Conservation (phyloP, 306 rosid genomes). For the Trichosanthes truncata region DNA sequence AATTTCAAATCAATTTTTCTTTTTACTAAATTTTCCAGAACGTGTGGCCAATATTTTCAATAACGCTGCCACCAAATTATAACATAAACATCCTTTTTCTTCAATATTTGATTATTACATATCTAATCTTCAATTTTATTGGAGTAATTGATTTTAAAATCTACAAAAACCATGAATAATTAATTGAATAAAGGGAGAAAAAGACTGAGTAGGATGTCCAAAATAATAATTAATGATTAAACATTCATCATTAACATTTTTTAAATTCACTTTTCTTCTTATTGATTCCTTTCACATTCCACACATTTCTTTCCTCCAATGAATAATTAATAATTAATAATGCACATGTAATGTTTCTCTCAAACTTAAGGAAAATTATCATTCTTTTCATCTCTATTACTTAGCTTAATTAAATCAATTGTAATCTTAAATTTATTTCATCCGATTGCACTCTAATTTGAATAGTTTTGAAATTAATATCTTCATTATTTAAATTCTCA, state of each 20-base stretch:
- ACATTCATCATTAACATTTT: background rate
- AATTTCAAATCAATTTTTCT: too few species aligned
- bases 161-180: background rate
- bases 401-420: too few species aligned
- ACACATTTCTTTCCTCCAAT: background rate
- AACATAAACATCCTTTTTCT: background rate
- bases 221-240: background rate
- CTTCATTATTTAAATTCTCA: background rate
- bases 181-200: background rate
- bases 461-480: too few species aligned
- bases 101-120: background rate
- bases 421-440: too few species aligned
- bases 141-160: background rate
- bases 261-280: background rate
- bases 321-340: too few species aligned
- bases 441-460: background rate
- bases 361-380: too few species aligned
- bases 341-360: too few species aligned
- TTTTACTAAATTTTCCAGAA: too few species aligned
- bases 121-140: background rate
- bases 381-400: too few species aligned
- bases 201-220: background rate
- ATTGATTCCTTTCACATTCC: background rate
- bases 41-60: background rate
- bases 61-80: background rate